Base-by-base conservation (phyloP, 345 rosid genomes). In the Murraya paniculata region DNA sequence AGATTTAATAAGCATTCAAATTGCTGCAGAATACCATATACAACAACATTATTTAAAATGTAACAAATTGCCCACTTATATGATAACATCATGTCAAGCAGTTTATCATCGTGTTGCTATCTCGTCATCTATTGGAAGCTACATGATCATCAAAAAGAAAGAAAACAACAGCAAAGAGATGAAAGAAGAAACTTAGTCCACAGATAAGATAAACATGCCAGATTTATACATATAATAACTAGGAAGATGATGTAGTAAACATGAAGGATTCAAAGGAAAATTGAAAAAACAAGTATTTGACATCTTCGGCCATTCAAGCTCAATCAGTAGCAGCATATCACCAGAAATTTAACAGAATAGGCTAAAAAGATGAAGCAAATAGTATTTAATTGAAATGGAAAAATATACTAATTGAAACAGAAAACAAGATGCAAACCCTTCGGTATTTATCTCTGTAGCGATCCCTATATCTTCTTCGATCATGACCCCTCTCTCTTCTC, bases 401-500 rank as follows among this genome's bases (percentile, higher is more conserved):
- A 64, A 7, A 1, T 4, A 30, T 18, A 31, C 0, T 7, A 30
- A 19, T 2, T 7, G 9, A 31, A 64, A 33, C 6, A 64, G 65
- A 35, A 55, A 2, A 55, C 5, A n/a, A 64, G 48, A 33, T 4
- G 48, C 78, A 35, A 48, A 87, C 89, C 89, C 69, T 85, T 79
- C 81, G 78, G 71, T 85, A 76, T 83, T 41, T 83, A 65, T 85
- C 86, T 75, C 84, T 79, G 39, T 83, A 71, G 50, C 83, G 79
- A 19, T 76, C 84, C 78, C 79, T 62, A 65, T 81, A 5, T 41
- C 80, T 83, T 24, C 84, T 64, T 24, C 86, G 70, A 68, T 84
- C 89, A 24, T 85, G 28, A 28, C 87, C 87, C 64, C 89, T 77
- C 14, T 87, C 88, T 77, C 64, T 77, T 66, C 85, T 87, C 76